Evolutionary conservation across 2,329 filamentous ascomycete species (phyloP), one percentile per base, ranked within the genome.

Genomic region (Claviceps sp.): DNA sequence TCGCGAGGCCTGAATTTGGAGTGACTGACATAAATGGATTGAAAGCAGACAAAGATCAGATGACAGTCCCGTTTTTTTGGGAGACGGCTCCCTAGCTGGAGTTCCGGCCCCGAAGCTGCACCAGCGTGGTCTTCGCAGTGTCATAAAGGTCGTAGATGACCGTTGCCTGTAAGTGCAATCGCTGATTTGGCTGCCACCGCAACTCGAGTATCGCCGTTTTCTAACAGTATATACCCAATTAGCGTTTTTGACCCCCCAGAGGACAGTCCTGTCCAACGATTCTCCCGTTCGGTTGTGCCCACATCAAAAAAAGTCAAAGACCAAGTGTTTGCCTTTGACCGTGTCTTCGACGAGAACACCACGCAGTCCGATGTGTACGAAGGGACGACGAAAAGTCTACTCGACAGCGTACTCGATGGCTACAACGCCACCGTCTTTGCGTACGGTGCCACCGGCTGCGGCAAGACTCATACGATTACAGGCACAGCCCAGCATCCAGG

Each of bases 371-470:
- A 98, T 63, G 88, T 98, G 1, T 98, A 97, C 73, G 93, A 97
- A 67, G 79, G 87, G 14, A 97, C 93, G 0, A 95, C 91, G 1
- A 87, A 85, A 67, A 81, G 74, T 52, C 78, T 98, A n/a, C 79
- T 98, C 55, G 91, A 97, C 66, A 96, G 85, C 64, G 90, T 98
- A 16, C 76, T 98, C 54, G 90, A 98, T 59, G 93, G 93, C 58
- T 98, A 96, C 75, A 98, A 98, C 73, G 93, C 93, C 47, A 98
- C 93, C 0, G 93, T 98, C 4, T 98, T 98, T 66, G 93, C 93
- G 48, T 98, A 98, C 68, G 93, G 93, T 59, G 93, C 93, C 41
- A 98, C 93, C 0, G 93, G 93, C 41, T 98, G 93, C 68, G 93
- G 93, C 68, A 98, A 98, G 73, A 98, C 93, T 24, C 93, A 98